A percentile compares a stretch with the other conserved stretches of the same genome.
Evolutionary conservation across 139 green algal species (phyloP).

Genomic region (Asterochloris erici): DNA sequence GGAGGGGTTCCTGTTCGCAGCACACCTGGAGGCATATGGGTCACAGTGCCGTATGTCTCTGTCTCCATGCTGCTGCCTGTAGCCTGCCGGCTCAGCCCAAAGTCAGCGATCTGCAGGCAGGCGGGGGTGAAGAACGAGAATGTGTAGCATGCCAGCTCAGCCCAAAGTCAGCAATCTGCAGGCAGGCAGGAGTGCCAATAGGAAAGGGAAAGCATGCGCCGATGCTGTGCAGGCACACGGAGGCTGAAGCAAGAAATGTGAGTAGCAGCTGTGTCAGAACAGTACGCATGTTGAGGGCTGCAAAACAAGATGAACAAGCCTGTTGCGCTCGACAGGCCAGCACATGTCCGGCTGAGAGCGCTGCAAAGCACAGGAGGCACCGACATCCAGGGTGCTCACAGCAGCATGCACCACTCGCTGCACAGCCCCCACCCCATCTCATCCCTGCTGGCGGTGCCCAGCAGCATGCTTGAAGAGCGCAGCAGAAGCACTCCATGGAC

Average conservation of each 20-base stretch:
- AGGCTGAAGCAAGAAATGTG: not conserved
- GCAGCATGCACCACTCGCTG: too few species aligned
- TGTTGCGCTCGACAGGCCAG: not conserved
- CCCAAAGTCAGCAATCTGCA: constrained; percentile 59
- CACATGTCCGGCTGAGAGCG: too few species aligned
- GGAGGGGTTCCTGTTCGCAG: constrained; percentile 15
- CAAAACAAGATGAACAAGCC: not conserved
- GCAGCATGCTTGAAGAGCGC: too few species aligned
- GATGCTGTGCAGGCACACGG: not conserved
- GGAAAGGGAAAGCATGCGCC: not conserved
- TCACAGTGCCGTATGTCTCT: constrained; percentile 38
- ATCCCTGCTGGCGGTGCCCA: too few species aligned
- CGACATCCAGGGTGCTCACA: too few species aligned
- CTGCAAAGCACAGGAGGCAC: too few species aligned
- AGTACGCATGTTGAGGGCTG: not conserved
- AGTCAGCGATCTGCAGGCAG: constrained; percentile 42
- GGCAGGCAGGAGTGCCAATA: not conserved
- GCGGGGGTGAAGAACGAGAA: not conserved
- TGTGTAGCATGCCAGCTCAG: constrained; percentile 42
- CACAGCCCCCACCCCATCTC: too few species aligned
- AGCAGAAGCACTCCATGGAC: too few species aligned
- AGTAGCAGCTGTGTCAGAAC: not conserved
- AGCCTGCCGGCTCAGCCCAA: constrained; percentile 59
- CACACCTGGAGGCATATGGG: constrained; percentile 66
- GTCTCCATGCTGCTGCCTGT: constrained; percentile 15